Conservation (phyloP, 2,329 filamentous ascomycete genomes). For the Colletotrichum cereale region DNA sequence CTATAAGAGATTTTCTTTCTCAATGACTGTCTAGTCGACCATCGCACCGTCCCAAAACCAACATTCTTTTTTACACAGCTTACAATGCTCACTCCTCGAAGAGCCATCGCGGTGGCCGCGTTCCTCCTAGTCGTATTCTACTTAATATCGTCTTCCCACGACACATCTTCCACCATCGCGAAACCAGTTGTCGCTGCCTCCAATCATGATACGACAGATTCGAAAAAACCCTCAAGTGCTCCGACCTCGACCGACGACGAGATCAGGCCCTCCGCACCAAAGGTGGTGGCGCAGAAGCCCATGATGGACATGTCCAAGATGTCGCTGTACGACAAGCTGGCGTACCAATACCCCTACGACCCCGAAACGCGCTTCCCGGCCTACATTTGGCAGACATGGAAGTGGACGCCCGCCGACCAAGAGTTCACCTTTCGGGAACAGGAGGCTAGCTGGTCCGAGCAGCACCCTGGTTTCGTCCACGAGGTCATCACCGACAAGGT, state of each 20-base stretch:
- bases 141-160: conserved; percentile 74
- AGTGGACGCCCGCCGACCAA: conserved; percentile 81
- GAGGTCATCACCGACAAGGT: conserved; percentile 96
- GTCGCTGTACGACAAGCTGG: conserved; percentile 83
- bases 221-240: conserved; percentile 10
- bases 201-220: conserved; percentile 34
- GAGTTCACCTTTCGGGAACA: conserved; percentile 85
- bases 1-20: not conserved
- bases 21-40: conserved; percentile 21
- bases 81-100: conserved; percentile 82
- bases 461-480: conserved; percentile 93
- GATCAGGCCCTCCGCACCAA: conserved; percentile 26
- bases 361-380: conserved; percentile 90
- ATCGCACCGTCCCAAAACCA: not conserved
- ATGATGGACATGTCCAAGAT: conserved; percentile 79
- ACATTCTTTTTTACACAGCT: conserved; percentile 22
- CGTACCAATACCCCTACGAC: conserved; percentile 95
- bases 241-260: conserved; percentile 6
- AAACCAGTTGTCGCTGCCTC: conserved; percentile 43
- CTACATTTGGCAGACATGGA: conserved; percentile 99
- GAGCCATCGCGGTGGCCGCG: conserved; percentile 78
- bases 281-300: conserved; percentile 68
- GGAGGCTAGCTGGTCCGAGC: conserved; percentile 89
- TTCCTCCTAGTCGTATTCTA: conserved; percentile 78
- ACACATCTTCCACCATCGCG: conserved; percentile 44